phyloP scores from a whole-genome alignment of 2,329 filamentous ascomycete species.

The Endothia cerciana region DNA sequence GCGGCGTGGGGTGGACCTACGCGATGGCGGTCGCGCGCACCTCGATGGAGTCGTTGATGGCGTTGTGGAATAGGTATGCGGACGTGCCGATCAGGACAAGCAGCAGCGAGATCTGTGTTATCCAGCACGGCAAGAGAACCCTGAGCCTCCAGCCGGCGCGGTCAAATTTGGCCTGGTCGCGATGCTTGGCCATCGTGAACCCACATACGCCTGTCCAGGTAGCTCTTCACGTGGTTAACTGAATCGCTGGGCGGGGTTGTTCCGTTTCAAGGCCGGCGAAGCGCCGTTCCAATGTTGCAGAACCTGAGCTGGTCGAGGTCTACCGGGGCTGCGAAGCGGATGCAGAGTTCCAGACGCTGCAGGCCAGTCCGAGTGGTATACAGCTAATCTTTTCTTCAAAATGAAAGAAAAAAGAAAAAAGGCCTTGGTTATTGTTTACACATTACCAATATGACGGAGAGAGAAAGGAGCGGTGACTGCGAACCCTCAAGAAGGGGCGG shows the following conservation, averaged over 20 bases:
- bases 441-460: background rate
- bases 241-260: no score
- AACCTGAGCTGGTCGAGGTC: background rate
- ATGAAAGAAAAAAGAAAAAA: background rate
- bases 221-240: no score
- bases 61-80: constrained; percentile 55
- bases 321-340: background rate
- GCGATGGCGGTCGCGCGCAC: constrained; percentile 40
- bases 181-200: constrained; percentile 45
- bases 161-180: constrained; percentile 56
- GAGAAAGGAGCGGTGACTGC: constrained; percentile 22
- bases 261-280: background rate
- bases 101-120: constrained; percentile 50
- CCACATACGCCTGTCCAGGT: no score
- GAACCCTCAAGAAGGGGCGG: constrained; percentile 12
- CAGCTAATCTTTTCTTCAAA: background rate
- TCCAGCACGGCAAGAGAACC: constrained; percentile 56
- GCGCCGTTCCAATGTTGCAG: background rate
- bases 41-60: constrained; percentile 48
- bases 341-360: background rate
- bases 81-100: constrained; percentile 56
- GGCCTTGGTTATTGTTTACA: background rate
- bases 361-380: constrained; percentile 9
- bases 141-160: constrained; percentile 55
- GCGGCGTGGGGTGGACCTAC: constrained; percentile 51